Evolutionary conservation across 169 alveolate genomes (phyloP), one percentile per base, ranked within the genome.

Genomic region (Eimeria sp.): DNA sequence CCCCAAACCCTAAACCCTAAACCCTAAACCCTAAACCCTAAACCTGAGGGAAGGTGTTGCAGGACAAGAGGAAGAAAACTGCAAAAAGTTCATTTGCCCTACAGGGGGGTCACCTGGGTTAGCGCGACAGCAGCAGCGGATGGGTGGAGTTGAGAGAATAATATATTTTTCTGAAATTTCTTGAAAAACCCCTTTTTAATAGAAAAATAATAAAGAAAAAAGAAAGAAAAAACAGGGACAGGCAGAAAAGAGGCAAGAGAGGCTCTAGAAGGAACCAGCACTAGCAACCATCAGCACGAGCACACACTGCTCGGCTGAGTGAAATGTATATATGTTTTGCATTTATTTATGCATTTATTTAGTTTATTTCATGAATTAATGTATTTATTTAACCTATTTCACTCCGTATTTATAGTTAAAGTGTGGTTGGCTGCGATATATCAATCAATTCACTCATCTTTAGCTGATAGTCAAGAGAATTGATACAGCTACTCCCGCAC

Each of bases 21-120:
- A 43, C 49, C 49, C 49, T 43, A 43, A 43, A 43, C 49, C 49
- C 49, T 43, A 43, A 43, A 43, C 49, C 49, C 49, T 43, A 43
- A 43, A 43, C 49, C 49, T 43, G 4, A 43, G 49, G 49, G 49
- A 43, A 43, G 49, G 49, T 43, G 49, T 71, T 71, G 25, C 49
- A 71, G 37, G 43, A 14, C 43, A 25, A 66, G n/a, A 37, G 37
- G 80, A 25, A 71, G 54, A 71, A 71, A 71, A 6, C n/a, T 33
- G 80, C n/a, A 37, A 71, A 71, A 33, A 71, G 80, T 71, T 71
- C 80, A 71, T 71, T 71, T 11, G 80, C 77, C 10, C n/a, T 71
- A 30, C 27, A 18, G 49, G 49, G 80, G 30, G 80, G 80, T 71
- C 80, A 71, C 80, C 80, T 37, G 54, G 9, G 20, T 49, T 11